These are phyloP conservation scores for Leccinum rimulosum DNA, from an alignment of 768 basidiomycete genomes.

Conservation along the genomic window DNA sequence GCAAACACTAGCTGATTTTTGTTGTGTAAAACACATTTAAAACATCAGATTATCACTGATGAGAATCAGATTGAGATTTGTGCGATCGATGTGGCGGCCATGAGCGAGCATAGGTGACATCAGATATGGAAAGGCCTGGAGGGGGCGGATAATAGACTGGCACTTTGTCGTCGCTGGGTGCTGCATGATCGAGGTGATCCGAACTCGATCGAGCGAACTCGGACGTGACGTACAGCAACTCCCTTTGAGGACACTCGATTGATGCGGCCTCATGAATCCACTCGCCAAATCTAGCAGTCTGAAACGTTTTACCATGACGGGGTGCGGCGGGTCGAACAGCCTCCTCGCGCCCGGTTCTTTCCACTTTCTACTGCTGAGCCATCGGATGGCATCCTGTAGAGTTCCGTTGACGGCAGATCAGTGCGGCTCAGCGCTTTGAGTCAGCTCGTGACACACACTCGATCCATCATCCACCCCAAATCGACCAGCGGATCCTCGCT, in stretches of 20 bases:
- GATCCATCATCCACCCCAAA: neutral
- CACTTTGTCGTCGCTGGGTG: neutral
- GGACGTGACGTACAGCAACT: too few relatives aligned
- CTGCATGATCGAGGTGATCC: neutral
- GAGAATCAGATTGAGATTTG: neutral
- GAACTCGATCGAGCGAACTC: neutral
- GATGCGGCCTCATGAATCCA: neutral
- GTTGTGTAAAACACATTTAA: neutral
- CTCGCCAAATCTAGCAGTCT: neutral
- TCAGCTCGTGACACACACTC: too few relatives aligned
- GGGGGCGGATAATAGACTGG: neutral
- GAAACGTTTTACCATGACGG: neutral
- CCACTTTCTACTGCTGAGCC: neutral
- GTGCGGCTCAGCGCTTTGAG: neutral
- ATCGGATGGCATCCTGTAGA: neutral
- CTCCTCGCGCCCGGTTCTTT: too few relatives aligned
- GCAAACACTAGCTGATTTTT: neutral
- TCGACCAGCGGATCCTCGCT: neutral
- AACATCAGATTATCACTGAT: neutral
- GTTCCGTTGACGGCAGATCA: neutral
- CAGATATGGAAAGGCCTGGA: neutral
- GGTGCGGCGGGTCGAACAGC: too few relatives aligned
- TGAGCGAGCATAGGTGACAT: constrained; percentile 10
- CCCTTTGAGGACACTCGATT: neutral
- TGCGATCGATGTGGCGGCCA: constrained; percentile 9